Conservation (phyloP, 352 stramenopile species). For the Discostella stelligera region DNA sequence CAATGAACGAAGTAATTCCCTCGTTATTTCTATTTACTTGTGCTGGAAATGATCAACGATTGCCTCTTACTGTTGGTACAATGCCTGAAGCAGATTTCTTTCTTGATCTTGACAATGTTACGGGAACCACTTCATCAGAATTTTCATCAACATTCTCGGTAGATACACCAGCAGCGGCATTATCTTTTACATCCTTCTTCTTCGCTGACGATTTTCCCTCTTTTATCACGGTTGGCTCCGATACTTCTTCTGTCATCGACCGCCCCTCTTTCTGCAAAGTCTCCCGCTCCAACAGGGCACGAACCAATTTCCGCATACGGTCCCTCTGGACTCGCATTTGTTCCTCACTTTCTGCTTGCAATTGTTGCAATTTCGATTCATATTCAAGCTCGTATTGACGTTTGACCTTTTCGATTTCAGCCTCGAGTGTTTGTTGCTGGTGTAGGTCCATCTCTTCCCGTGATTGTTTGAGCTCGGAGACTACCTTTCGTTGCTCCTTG, state of each 20-base stretch:
- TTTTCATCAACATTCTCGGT: not conserved
- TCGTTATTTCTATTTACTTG: not conserved
- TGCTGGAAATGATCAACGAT: slow-evolving; percentile 11
- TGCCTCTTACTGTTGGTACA: slow-evolving; percentile 22
- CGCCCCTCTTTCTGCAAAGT: slow-evolving; percentile 26
- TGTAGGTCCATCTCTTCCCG: slow-evolving; percentile 17
- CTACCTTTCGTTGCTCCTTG: slow-evolving; percentile 22
- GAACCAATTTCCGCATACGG: slow-evolving; percentile 49
- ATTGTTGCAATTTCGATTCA: slow-evolving; percentile 29
- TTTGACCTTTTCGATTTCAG: slow-evolving; percentile 41
- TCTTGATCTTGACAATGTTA: slow-evolving; percentile 4
- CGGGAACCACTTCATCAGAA: slow-evolving; percentile 18
- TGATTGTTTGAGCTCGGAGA: slow-evolving; percentile 13
- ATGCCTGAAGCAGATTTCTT: slow-evolving; percentile 25
- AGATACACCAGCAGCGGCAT: not conserved
- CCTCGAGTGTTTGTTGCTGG: slow-evolving; percentile 24
- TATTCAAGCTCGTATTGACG: slow-evolving; percentile 44
- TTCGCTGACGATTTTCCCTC: slow-evolving; percentile 10
- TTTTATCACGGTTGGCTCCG: not conserved
- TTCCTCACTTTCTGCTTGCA: slow-evolving; percentile 41
- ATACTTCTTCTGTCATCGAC: slow-evolving; percentile 1
- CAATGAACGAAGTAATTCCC: not conserved
- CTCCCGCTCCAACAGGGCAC: slow-evolving; percentile 40
- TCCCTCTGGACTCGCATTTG: slow-evolving; percentile 42
- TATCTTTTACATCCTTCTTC: slow-evolving; percentile 20